Evolutionary conservation across 2,329 filamentous ascomycete species (phyloP), one percentile per base, ranked within the genome.

Genomic region (Colletotrichum brevisporum): DNA sequence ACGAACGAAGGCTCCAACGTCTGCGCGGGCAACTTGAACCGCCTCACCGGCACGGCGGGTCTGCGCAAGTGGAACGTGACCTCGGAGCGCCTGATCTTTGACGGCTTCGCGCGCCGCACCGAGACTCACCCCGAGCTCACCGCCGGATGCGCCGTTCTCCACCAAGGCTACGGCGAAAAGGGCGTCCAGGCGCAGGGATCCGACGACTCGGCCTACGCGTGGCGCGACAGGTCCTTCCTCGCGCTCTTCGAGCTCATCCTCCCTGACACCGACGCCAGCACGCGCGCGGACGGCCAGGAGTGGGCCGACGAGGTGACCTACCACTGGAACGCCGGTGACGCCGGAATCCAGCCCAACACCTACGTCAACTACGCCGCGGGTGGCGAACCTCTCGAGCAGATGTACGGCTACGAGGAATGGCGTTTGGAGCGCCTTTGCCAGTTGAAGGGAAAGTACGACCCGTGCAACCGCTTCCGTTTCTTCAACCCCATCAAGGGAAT

Each of bases 301-400:
- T 56, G 53, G 53, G 53, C 39, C 1, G 69, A 57, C 0, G 65
- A 74, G 16, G 41, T 55, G 5, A 36, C 53, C 10, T 54, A 64
- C 15, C 52, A 69, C 3, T 75, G 72, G 75, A 71, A 71, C 13
- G 69, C 12, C 5, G 75, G 74, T 15, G 63, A 75, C 41, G 70
- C 72, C 1, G 57, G 31, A 1, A 59, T 69, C 1, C 8, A 48
- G 1, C 10, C 16, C 8, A 53, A 48, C 1, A 57, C 65, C 8
- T 77, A 76, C n/a, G 70, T 76, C 10, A 77, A 77, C 53, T 76
- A 77, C 41, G 75, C 73, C 12, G 54, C 41, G 3, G 74, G 75
- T 4, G n/a, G 66, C 13, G 75, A 76, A 51, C 26, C 71, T 0
- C 18, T 74, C n/a, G 69, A 75, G 21, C 52, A 65, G 6, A 62